Evolutionary conservation across 2,329 filamentous ascomycete species (phyloP).

Genomic region (Arthrobotrys conoides): DNA sequence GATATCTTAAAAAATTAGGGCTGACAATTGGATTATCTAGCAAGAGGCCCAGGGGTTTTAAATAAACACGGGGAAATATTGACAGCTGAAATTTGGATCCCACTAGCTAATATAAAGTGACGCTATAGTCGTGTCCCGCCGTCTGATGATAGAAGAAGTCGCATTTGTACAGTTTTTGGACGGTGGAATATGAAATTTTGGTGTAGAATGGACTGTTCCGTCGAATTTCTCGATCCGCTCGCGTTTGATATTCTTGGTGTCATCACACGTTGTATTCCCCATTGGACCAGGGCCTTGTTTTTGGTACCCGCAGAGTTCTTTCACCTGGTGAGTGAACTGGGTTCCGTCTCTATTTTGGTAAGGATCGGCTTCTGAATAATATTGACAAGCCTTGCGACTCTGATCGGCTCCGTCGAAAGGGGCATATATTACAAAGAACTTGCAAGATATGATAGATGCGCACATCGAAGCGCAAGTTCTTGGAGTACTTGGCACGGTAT

Average conservation of each 20-base stretch:
- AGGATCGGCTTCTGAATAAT: slow-evolving; percentile 41
- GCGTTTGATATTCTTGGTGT: neutral
- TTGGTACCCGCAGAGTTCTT: slow-evolving; percentile 42
- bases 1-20: too few relatives aligned
- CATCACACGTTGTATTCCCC: neutral
- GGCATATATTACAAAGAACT: slow-evolving; percentile 46
- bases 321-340: slow-evolving; percentile 28
- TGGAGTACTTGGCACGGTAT: neutral
- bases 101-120: too few relatives aligned
- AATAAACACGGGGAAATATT: too few relatives aligned
- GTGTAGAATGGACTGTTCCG: too few relatives aligned
- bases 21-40: too few relatives aligned
- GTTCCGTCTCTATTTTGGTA: slow-evolving; percentile 28
- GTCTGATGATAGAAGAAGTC: too few relatives aligned
- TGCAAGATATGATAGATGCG: slow-evolving; percentile 26
- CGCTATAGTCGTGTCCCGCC: too few relatives aligned
- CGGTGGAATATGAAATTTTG: too few relatives aligned
- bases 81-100: too few relatives aligned
- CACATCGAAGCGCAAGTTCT: slow-evolving; percentile 28
- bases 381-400: slow-evolving; percentile 19
- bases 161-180: too few relatives aligned
- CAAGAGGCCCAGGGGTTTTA: too few relatives aligned
- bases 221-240: too few relatives aligned
- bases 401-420: neutral
- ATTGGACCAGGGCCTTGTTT: neutral